phyloP scores from a whole-genome alignment of 257 asterid species.

The Nicotiana knightiana region DNA sequence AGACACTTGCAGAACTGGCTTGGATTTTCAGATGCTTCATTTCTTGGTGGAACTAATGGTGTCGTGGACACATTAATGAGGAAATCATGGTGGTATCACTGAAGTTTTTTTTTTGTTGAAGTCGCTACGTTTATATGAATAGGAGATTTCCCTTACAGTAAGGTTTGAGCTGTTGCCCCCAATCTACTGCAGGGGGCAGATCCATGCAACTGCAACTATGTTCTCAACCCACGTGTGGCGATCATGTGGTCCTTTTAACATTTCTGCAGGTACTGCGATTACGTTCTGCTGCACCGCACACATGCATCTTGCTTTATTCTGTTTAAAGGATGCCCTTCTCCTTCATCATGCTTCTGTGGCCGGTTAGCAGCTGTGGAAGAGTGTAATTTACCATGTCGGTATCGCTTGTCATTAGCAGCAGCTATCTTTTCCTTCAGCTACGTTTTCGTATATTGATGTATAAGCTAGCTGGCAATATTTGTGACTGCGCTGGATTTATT shows the following conservation, averaged over 20 bases:
- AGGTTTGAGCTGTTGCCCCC: neutral
- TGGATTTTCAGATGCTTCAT: conserved; percentile 2
- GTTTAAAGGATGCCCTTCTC: neutral
- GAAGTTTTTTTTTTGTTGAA: too few relatives aligned
- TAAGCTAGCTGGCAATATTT: neutral
- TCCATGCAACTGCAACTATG: neutral
- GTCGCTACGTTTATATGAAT: neutral
- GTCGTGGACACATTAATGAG: neutral
- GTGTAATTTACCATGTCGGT: neutral
- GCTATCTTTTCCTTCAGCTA: neutral
- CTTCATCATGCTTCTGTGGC: neutral
- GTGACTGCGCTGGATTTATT: neutral
- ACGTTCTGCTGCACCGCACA: neutral
- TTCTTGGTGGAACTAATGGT: neutral
- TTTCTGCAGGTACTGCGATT: neutral
- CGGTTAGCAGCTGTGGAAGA: neutral
- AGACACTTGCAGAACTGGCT: neutral
- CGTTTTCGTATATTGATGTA: neutral
- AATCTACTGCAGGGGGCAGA: neutral
- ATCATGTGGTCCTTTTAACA: neutral
- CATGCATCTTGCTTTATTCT: neutral
- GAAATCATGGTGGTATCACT: neutral
- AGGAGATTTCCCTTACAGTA: neutral
- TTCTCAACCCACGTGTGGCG: neutral
- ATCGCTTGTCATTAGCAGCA: neutral